These are phyloP conservation scores for Podaxis rugospora DNA, from an alignment of 768 basidiomycete genomes.

Conservation along the genomic window DNA sequence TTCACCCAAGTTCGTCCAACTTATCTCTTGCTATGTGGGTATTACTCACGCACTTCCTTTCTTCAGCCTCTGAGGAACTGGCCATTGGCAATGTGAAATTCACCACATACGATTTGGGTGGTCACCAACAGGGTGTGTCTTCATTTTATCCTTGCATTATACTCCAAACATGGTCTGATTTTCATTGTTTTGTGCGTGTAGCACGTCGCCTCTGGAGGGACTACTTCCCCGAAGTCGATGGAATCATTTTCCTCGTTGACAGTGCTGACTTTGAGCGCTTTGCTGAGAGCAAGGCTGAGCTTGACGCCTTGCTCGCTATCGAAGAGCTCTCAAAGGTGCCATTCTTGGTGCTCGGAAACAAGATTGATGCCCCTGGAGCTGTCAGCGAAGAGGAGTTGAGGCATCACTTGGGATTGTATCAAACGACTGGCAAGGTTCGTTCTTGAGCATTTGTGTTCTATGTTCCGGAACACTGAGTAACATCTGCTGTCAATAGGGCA, in stretches of 20 bases:
- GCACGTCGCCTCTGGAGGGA: constrained; percentile 99
- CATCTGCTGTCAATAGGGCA: constrained; percentile 56
- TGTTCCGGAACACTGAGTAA: background rate
- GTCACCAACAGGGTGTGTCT: constrained; percentile 85
- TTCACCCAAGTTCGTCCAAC: constrained; percentile 81
- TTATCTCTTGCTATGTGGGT: constrained; percentile 4
- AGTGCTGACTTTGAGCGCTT: constrained; percentile 96
- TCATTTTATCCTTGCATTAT: background rate
- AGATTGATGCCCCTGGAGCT: constrained; percentile 98
- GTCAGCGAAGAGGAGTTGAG: constrained; percentile 97
- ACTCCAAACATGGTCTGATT: background rate
- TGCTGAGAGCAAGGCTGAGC: constrained; percentile 93
- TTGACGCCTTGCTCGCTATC: constrained; percentile 92
- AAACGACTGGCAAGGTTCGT: constrained; percentile 97
- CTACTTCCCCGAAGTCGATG: constrained; percentile 99
- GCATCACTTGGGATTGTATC: constrained; percentile 91
- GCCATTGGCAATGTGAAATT: constrained; percentile 99
- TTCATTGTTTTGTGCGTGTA: constrained; percentile 15
- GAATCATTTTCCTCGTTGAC: constrained; percentile 98
- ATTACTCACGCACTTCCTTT: constrained; percentile 4
- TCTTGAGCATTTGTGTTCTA: background rate
- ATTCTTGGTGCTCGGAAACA: constrained; percentile 98
- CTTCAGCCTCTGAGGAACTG: constrained; percentile 91
- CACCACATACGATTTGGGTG: constrained; percentile 97
- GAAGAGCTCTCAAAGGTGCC: constrained; percentile 95